A percentile compares a stretch with the other conserved stretches of the same genome.
Conservation (phyloP, 768 basidiomycete genomes). For the Porpolomopsis calyptriformis region DNA sequence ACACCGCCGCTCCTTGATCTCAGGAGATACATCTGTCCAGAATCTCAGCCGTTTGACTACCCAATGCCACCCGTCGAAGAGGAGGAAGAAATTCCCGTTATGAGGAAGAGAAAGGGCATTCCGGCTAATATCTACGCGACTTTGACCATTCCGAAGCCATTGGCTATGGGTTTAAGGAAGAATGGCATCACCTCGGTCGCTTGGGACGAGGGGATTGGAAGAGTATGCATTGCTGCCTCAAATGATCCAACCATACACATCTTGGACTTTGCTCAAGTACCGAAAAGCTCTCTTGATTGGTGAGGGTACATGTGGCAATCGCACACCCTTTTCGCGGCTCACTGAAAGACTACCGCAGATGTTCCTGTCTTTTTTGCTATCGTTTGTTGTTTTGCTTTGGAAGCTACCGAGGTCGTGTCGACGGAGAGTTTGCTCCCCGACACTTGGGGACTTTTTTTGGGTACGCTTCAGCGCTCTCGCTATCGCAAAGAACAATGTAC, state of each 20-base stretch:
- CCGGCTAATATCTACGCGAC: constrained; percentile 13
- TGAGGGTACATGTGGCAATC: too few relatives aligned
- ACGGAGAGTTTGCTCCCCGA: too few relatives aligned
- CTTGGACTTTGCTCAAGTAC: constrained; percentile 6
- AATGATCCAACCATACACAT: constrained; percentile 17
- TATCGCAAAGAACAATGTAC: too few relatives aligned
- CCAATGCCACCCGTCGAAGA: constrained; percentile 10
- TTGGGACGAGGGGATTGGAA: constrained; percentile 59
- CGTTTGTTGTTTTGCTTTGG: too few relatives aligned
- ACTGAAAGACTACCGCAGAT: too few relatives aligned
- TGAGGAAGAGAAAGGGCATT: constrained; percentile 14
- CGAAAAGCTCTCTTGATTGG: background rate
- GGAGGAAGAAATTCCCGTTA: constrained; percentile 14
- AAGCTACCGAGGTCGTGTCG: too few relatives aligned
- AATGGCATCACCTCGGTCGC: constrained; percentile 38
- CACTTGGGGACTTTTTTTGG: too few relatives aligned
- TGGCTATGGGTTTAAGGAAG: constrained; percentile 4
- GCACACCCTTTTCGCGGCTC: too few relatives aligned
- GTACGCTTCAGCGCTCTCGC: too few relatives aligned
- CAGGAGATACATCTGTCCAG: constrained; percentile 29
- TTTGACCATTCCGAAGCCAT: constrained; percentile 9
- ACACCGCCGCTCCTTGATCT: constrained; percentile 26
- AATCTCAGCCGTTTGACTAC: constrained; percentile 11
- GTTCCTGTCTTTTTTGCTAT: too few relatives aligned
- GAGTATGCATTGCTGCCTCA: constrained; percentile 42